Percentiles rank a stretch among this genome's conserved stretches.
These are phyloP conservation scores for Apium graveolens DNA, from an alignment of 129 eudicot genomes.

Conservation along the genomic window DNA sequence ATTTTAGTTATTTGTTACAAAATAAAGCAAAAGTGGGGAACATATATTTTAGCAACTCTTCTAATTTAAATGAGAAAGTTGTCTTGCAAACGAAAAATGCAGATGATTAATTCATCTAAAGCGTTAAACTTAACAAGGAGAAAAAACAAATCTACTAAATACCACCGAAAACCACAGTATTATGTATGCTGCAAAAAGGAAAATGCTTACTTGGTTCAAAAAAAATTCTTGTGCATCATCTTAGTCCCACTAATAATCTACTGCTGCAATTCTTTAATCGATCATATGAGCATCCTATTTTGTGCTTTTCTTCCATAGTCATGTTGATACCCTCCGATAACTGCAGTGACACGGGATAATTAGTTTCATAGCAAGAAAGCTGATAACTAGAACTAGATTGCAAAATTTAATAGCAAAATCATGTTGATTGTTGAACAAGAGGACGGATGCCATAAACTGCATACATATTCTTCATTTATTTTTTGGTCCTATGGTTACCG, in stretches of 20 bases:
- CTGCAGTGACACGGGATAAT: conserved; percentile 23
- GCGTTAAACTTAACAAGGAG: not conserved
- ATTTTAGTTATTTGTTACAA: not conserved
- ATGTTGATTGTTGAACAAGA: not conserved
- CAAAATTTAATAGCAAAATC: not conserved
- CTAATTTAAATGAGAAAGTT: not conserved
- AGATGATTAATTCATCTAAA: not conserved
- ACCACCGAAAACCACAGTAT: not conserved
- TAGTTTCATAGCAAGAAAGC: not conserved
- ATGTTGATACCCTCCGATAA: conserved; percentile 29
- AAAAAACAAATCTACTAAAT: not conserved
- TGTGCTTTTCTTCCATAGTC: conserved; percentile 51
- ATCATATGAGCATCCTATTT: conserved; percentile 43
- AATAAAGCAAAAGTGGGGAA: not conserved
- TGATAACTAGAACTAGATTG: not conserved
- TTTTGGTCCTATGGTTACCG: not conserved
- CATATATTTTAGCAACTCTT: not conserved
- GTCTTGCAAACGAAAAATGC: not conserved
- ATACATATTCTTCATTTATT: not conserved
- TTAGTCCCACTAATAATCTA: conserved; percentile 15
- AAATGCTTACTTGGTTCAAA: conserved; percentile 8
- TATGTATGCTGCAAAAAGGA: not conserved
- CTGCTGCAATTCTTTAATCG: conserved; percentile 26
- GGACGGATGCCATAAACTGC: not conserved
- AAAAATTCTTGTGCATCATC: not conserved